Base-by-base conservation (phyloP, 2,329 filamentous ascomycete genomes). In the Bipolaris cookei region DNA sequence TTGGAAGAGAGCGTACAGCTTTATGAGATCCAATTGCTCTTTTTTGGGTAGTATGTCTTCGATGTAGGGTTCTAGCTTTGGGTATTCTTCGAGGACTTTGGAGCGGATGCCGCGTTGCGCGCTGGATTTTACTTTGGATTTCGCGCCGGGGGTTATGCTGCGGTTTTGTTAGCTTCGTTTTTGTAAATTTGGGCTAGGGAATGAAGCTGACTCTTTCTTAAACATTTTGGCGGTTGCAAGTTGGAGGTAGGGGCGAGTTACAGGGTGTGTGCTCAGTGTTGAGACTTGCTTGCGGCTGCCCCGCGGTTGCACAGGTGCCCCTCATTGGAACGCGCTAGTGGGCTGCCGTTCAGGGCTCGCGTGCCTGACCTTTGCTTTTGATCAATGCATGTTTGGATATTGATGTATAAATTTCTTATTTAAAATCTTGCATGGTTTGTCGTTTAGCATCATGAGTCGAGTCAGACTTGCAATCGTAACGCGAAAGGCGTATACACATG, bases 21-120 rank as follows among this genome's bases (percentile, higher is more conserved):
- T 98, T 79, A 98, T 88, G 65, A 91, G 86, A 78, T 94, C 90
- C 51, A 98, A 83, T 62, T 95, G 91, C 57, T 90, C 87, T 78
- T 98, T 99, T 80, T 98, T 98, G 48, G 95, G 95, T 65, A 99
- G 84, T 69, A 98, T 88, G 76, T 96, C 91, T 77, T 99, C 95
- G 78, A 97, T 96, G 80, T 92, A 86, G 0, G 91, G 90, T 66
- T 88, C 87, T 49, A 98, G 89, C 49, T 91, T 86, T 2, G 95
- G 95, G 79, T 96, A 97, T 51, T 90, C 90, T 57, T 91, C 84
- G 63, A 95, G 82, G 65, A 98, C 86, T 72, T 91, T 91, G 71
- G 88, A 84, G 68, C 95, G 91, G 69, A 99, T 88, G 63, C 83
- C 86, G 72, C 95, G 91, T 82, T 97, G 93, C 54, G 92, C 91